Percentiles rank a stretch among this genome's conserved stretches.
Evolutionary conservation across 257 asterid genomes (phyloP).

Genomic region (Solanum chmielewskii): DNA sequence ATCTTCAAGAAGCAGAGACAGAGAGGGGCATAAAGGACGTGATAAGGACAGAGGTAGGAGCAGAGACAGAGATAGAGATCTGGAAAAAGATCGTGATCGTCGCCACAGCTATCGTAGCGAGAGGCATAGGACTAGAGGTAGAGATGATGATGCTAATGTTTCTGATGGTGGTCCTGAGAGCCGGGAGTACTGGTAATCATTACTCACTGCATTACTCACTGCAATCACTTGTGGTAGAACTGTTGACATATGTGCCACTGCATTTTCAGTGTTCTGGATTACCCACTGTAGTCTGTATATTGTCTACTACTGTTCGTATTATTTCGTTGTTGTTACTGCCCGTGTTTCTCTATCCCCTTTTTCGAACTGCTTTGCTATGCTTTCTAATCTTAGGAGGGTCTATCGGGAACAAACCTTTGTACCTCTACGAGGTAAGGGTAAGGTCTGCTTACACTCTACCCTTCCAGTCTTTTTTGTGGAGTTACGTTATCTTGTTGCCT

Average conservation of each 20-base stretch:
- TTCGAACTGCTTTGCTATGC: not conserved
- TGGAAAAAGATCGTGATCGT: conserved; percentile 56
- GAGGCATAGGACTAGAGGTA: conserved; percentile 56
- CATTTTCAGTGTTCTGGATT: not conserved
- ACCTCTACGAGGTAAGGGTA: not conserved
- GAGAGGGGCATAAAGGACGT: not conserved
- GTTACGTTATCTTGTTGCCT: not conserved
- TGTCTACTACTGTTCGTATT: not conserved
- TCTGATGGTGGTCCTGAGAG: conserved; percentile 38
- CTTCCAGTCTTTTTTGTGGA: not conserved
- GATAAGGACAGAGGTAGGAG: conserved; percentile 4
- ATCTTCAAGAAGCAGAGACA: conserved; percentile 7
- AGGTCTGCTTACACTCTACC: not conserved
- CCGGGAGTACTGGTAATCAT: conserved; percentile 27
- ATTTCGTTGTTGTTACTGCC: not conserved
- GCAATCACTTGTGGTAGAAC: not conserved
- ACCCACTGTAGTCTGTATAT: not conserved
- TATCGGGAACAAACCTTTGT: not conserved
- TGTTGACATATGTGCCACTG: not conserved
- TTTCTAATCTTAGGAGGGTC: not conserved
- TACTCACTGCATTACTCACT: not conserved
- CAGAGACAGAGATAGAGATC: conserved; percentile 15
- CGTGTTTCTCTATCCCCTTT: not conserved
- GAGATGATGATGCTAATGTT: conserved; percentile 19
- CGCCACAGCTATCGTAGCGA: conserved; percentile 60